phyloP scores from a whole-genome alignment of 2,329 filamentous ascomycete species.

The Xylariaceae sp. region DNA sequence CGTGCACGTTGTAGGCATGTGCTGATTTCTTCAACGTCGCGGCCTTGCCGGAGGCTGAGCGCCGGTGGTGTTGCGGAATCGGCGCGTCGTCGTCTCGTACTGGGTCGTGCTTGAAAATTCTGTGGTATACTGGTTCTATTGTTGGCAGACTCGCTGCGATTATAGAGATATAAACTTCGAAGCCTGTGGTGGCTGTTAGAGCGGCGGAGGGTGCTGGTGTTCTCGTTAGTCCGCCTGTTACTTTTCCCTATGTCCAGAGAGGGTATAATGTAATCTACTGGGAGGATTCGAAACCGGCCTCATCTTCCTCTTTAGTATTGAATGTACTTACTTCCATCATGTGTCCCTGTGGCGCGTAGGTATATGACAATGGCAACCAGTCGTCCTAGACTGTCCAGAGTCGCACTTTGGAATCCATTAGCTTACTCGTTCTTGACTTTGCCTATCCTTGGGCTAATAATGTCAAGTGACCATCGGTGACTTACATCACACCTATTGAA shows the following conservation, averaged over 20 bases:
- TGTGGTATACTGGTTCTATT: slow-evolving; percentile 11
- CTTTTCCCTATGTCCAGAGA: neutral
- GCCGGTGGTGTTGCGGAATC: slow-evolving; percentile 8
- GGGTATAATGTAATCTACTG: too few relatives aligned
- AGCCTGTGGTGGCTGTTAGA: slow-evolving; percentile 10
- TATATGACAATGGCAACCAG: slow-evolving; percentile 11
- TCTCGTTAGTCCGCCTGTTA: slow-evolving; percentile 2
- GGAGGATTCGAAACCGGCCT: too few relatives aligned
- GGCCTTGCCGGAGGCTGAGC: slow-evolving; percentile 11
- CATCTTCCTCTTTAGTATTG: neutral
- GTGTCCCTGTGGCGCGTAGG: neutral
- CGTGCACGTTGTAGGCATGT: slow-evolving; percentile 1
- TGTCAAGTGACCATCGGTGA: too few relatives aligned
- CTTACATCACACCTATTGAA: slow-evolving; percentile 17
- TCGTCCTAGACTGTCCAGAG: slow-evolving; percentile 11
- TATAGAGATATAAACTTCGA: slow-evolving; percentile 16
- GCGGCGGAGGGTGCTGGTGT: slow-evolving; percentile 9
- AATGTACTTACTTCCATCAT: slow-evolving; percentile 12
- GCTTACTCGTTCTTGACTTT: too few relatives aligned
- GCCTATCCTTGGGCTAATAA: too few relatives aligned
- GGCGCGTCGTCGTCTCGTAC: slow-evolving; percentile 8
- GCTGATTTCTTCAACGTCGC: slow-evolving; percentile 5
- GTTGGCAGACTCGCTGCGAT: slow-evolving; percentile 16
- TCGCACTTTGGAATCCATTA: slow-evolving; percentile 11
- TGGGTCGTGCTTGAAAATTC: neutral